Base-by-base conservation (phyloP, 768 basidiomycete species). In the button mushroom (Agaricus bisporus) region DNA sequence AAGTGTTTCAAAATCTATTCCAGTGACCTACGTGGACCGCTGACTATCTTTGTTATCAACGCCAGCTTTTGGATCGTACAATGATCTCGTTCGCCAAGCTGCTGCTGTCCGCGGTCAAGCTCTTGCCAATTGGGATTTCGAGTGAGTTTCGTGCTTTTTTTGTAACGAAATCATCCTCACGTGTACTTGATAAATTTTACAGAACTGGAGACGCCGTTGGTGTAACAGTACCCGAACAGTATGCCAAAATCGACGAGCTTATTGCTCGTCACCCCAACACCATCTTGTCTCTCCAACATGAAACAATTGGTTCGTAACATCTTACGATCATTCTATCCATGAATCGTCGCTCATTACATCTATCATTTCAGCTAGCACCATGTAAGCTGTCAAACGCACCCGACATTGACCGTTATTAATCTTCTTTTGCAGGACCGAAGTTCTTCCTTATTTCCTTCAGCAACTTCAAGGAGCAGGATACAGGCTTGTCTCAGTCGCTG, bases 261-360 rank as follows among this genome's bases (percentile, higher is more conserved):
- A 61, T 64, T 10, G 50, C 45, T 15, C 48, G 56, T n/a, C 71
- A 63, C 35, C 75, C 74, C 0, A 52, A 58, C 15, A 72, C 60
- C 11, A 61, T 74, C n/a, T 58, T 76, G 41, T 67, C 72, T 11
- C 61, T 76, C 38, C 68, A 74, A 50, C 74, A 76, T 53, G 74
- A 75, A 55, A 64, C 66, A 15, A 59, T 67, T 22, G 61, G 68
- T 70, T 42, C 36, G 66, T 60, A 20, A 41, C 39, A 22, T 4
- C 14, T 47, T 45, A 18, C 49, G 11, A 28, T 28, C 38, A 25
- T 39, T n/a, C 14, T 6, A 38, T 18, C 15, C 9, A 22, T 22
- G 26, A 22, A 22, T n/a, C 29, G 39, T 49, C 51, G 38, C 26
- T 43, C 20, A 14, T 29, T 6, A 48, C 48, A 25, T 32, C n/a